Base-by-base conservation (phyloP, 371 early-diverging fungal species). In the Mucor saturninus region DNA sequence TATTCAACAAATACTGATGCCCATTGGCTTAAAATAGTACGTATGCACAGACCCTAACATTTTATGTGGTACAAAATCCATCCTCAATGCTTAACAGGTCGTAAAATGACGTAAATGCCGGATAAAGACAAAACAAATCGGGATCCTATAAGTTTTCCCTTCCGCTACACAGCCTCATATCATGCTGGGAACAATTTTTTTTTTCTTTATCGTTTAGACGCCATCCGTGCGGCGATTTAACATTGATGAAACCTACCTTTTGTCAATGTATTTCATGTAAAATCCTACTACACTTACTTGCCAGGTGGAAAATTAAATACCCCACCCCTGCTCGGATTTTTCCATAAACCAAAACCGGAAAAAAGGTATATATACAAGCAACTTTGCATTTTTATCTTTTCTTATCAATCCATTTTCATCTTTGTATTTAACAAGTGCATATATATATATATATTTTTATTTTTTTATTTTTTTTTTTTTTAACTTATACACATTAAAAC, bases 301-400 rank as follows among this genome's bases (percentile, higher is more conserved):
- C 35, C 38, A 21, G 26, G 38, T 32, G 54, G 37, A 54, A 54
- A 54, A 54, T 31, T 14, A 37, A 54, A 54, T 9, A 54, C 54
- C 54, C 21, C 21, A 21, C 21, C 54, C 54, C 54, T 54, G 54
- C 37, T 54, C 54, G 54, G 54, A 54, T 54, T 54, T 35, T 54
- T 54, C 54, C 11, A 54, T 29, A 1, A 9, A 32, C 38, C 54
- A 38, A 54, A 15, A 54, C 54, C 54, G 15, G 15, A n/a, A n/a
- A 38, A 37, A 54, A 38, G 31, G 15, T 38, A 37, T 37, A 38
- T 21, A 46, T 46, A 46, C n/a, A 46, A 21, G 21, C 46, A n/a
- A 21, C 4, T 21, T 46, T 15, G 15, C 6, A 13, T 50, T 14
- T 50, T 50, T 31, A 2, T 49, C 28, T 26, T 49, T 15, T 26